Base-by-base conservation (phyloP, 768 basidiomycete species). In the Termitomyces sp. region DNA sequence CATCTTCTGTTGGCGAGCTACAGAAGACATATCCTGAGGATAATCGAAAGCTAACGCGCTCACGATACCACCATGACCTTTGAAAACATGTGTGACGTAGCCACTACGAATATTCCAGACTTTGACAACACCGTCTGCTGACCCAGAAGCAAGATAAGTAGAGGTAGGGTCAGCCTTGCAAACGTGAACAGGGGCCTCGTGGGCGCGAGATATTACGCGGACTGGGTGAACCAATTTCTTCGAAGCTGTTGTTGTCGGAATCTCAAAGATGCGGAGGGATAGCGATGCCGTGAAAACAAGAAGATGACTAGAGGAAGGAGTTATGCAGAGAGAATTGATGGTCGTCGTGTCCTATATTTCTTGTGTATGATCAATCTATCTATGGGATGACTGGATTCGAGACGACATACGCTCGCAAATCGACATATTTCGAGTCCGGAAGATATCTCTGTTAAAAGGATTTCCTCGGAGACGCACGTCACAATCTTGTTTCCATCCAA, bases 11-110 rank as follows among this genome's bases (percentile, higher is more conserved):
- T 75, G 72, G 53, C 75, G 75, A 40, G 63, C 69, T 29, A 79
- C 73, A 34, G 74, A 75, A 8, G 83, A 82, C 2, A 79, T 75
- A 59, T 89, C 81, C 58, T 77, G 82, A 21, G 86, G 87, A 63
- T 88, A 91, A 69, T 87, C 89, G 74, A 95, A 99, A 25, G 82
- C 75, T 58, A 98, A 75, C 16, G 96, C 95, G 62, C 90, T 92
- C 68, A 99, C 88, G 58, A 97, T 92, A n/a, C 97, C 97, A 5
- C 95, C 97, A 68, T 98, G 97, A 2, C 95, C 96, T 66, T 90
- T 90, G 79, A 96, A 94, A 12, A 95, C 81, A 70, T 99, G 97
- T 0, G 97, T 99, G 32, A 91, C 84, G 68, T 87, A 95, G 34
- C 94, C 95, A 25, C 86, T 86, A 4, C 79, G 72, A 45, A 95